phyloP scores from a whole-genome alignment of 192 early-diverging fungal species.

The Podila verticillata region DNA sequence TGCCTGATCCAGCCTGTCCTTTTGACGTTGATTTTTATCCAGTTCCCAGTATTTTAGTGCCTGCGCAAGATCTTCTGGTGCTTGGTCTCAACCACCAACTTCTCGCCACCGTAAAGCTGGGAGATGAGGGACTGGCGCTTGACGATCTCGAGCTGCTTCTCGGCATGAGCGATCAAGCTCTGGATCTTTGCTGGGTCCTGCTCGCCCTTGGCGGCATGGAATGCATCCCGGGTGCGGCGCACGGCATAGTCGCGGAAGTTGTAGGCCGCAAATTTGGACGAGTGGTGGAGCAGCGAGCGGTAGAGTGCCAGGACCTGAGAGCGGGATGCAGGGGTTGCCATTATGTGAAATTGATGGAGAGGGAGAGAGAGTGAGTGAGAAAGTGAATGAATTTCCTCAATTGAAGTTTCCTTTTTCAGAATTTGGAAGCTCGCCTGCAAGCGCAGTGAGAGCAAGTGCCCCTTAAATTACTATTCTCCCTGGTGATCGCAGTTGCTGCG shows the following conservation, averaged over 20 bases:
- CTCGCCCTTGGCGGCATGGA: constrained; percentile 66
- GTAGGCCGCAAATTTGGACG: constrained; percentile 81
- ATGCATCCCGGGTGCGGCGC: constrained; percentile 82
- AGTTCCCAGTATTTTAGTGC: constrained; percentile 9
- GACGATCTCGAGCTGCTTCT: constrained; percentile 75
- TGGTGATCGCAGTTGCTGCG: too few species aligned
- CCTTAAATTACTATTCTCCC: too few species aligned
- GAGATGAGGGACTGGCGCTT: constrained; percentile 83
- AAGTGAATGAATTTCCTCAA: neutral
- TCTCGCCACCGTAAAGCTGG: constrained; percentile 73
- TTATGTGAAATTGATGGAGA: neutral
- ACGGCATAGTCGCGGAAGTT: constrained; percentile 91
- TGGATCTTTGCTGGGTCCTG: constrained; percentile 66
- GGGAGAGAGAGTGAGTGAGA: neutral
- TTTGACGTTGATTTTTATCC: neutral
- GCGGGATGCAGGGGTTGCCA: constrained; percentile 51
- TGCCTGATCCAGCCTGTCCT: neutral
- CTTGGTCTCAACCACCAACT: constrained; percentile 74
- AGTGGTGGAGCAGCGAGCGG: constrained; percentile 77
- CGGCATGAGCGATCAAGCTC: constrained; percentile 66
- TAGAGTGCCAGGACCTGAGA: constrained; percentile 79
- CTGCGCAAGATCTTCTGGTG: constrained; percentile 29
- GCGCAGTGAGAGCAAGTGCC: too few species aligned
- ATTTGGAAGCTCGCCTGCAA: neutral
- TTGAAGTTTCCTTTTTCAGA: neutral